Percentiles rank a stretch among this genome's conserved stretches.
phyloP scores from a whole-genome alignment of 768 basidiomycete species.

The Tricholoma flavovirens region DNA sequence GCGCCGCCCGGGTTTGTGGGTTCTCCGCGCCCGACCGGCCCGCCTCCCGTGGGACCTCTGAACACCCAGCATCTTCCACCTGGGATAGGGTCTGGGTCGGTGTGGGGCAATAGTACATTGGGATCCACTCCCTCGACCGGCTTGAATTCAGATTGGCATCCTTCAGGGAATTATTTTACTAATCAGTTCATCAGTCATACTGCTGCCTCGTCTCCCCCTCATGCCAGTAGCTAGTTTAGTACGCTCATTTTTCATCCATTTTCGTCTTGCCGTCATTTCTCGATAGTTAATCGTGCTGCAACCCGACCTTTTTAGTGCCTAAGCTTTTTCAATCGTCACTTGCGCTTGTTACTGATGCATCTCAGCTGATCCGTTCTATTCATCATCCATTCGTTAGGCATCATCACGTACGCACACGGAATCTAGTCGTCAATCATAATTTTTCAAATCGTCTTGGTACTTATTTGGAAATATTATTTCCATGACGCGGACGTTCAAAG shows the following conservation, averaged over 20 bases:
- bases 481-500: too few species aligned
- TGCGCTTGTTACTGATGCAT: constrained; percentile 17
- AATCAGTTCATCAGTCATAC: constrained; percentile 43
- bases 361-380: constrained; percentile 9
- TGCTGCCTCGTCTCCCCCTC: constrained; percentile 44
- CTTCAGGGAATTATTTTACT: constrained; percentile 37
- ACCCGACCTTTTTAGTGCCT: background rate
- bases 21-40: constrained; percentile 28
- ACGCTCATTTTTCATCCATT: background rate
- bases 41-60: constrained; percentile 23
- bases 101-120: constrained; percentile 37
- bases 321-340: constrained; percentile 1
- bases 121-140: constrained; percentile 14
- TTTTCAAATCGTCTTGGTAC: too few species aligned
- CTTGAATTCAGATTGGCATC: constrained; percentile 43
- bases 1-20: constrained; percentile 43
- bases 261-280: background rate
- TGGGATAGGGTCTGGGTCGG: constrained; percentile 20
- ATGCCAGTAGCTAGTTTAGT: constrained; percentile 25
- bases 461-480: too few species aligned
- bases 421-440: background rate
- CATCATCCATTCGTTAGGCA: constrained; percentile 1
- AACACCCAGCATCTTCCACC: constrained; percentile 19
- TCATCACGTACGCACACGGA: constrained; percentile 7
- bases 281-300: background rate